phyloP scores from a whole-genome alignment of 495 filamentous ascomycete species.

The Cercophora sp. region DNA sequence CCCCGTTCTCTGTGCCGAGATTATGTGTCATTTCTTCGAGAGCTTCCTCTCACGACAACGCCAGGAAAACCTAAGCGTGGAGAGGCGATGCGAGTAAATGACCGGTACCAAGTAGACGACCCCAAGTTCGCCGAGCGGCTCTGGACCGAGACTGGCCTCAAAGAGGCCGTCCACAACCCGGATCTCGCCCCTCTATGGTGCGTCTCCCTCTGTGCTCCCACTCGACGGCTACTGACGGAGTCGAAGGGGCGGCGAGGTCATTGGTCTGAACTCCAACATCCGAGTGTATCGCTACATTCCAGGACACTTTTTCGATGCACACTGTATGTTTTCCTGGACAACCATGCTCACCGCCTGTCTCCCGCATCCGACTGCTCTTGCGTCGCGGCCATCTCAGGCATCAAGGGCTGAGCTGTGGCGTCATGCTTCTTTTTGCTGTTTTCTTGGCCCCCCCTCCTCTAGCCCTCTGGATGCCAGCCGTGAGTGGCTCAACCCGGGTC shows the following conservation, averaged over 20 bases:
- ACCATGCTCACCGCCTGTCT: background rate
- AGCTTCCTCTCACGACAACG: slow-evolving; percentile 72
- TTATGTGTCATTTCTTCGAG: slow-evolving; percentile 74
- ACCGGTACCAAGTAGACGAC: slow-evolving; percentile 84
- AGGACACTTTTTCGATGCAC: slow-evolving; percentile 85
- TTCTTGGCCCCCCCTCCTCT: background rate
- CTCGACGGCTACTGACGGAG: background rate
- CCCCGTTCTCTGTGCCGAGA: slow-evolving; percentile 74
- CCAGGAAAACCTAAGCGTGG: slow-evolving; percentile 80
- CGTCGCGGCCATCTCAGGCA: background rate
- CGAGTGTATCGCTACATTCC: slow-evolving; percentile 84
- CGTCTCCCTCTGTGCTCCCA: background rate
- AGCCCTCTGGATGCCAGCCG: background rate
- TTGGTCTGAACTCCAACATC: slow-evolving; percentile 89
- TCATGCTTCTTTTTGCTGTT: too few relatives aligned
- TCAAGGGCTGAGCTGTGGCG: too few relatives aligned
- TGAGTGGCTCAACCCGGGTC: background rate
- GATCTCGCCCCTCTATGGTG: slow-evolving; percentile 36
- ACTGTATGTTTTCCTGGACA: slow-evolving; percentile 60
- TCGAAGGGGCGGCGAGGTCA: slow-evolving; percentile 72
- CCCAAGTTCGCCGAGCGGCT: slow-evolving; percentile 65
- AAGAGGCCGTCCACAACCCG: slow-evolving; percentile 39
- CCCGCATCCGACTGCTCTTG: background rate
- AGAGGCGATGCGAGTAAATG: slow-evolving; percentile 83
- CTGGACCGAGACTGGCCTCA: slow-evolving; percentile 62